Conservation (phyloP, 805 yeast species). For the Sugiyamaella boreocaroliniensis region DNA sequence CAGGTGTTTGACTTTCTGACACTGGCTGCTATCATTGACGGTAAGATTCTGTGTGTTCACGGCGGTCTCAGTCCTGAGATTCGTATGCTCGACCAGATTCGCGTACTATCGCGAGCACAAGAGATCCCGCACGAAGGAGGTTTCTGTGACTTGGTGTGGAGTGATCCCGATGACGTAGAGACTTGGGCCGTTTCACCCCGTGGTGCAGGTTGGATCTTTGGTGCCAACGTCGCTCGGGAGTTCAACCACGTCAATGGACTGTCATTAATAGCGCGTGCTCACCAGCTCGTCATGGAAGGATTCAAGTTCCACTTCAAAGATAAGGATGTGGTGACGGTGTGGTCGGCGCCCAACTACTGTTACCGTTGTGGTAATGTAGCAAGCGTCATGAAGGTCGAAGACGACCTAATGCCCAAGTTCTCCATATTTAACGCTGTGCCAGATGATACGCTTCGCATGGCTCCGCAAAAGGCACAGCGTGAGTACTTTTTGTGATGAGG, state of each 20-base stretch:
- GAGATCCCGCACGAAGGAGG: constrained; percentile 99
- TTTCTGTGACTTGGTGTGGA: constrained; percentile 95
- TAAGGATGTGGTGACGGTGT: constrained; percentile 93
- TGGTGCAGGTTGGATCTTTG: constrained; percentile 98
- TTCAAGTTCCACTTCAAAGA: constrained; percentile 94
- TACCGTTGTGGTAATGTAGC: constrained; percentile 98
- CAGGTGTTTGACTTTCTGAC: constrained; percentile 93
- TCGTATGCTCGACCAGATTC: constrained; percentile 92
- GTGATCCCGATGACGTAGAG: constrained; percentile 95
- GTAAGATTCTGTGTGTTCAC: constrained; percentile 89
- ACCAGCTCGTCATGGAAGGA: constrained; percentile 98
- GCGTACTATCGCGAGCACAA: constrained; percentile 91
- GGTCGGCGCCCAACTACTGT: constrained; percentile 97
- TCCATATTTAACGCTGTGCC: constrained; percentile 87
- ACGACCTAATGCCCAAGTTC: constrained; percentile 78
- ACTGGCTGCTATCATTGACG: constrained; percentile 92
- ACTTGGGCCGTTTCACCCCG: constrained; percentile 98
- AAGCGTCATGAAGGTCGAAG: constrained; percentile 93
- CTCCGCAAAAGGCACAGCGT: constrained; percentile 22
- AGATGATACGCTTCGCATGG: constrained; percentile 22
- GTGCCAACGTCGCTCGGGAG: constrained; percentile 88
- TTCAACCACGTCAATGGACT: constrained; percentile 92
- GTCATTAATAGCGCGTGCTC: constrained; percentile 88
- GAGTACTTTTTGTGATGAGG: constrained; percentile 22
- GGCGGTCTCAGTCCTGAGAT: constrained; percentile 97